A percentile compares a stretch with the other conserved stretches of the same genome.
These are phyloP conservation scores for Boletus subluridellus DNA, from an alignment of 1,284 basidiomycete genomes.

Conservation along the genomic window DNA sequence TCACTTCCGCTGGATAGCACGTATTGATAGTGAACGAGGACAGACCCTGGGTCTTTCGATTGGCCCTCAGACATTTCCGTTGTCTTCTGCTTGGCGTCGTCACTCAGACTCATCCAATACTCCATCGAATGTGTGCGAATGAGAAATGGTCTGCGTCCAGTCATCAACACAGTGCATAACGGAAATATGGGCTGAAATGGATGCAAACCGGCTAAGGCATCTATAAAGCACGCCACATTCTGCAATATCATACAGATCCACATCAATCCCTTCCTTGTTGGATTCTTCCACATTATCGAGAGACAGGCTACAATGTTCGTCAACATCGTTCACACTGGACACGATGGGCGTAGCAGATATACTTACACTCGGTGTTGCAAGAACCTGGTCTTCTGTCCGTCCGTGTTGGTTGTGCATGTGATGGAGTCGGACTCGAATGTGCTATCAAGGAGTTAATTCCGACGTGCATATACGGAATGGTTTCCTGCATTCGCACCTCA, in stretches of 20 bases:
- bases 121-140: neutral
- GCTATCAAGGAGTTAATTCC: neutral
- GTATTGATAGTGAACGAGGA: too few species aligned
- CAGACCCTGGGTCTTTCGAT: neutral
- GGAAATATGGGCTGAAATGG: neutral
- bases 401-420: too few species aligned
- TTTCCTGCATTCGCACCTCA: conserved; percentile 1
- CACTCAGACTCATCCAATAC: neutral
- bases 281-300: too few species aligned
- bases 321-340: too few species aligned
- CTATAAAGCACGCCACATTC: conserved; percentile 1
- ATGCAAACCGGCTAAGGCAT: conserved; percentile 15
- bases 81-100: neutral
- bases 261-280: neutral
- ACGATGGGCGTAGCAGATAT: too few species aligned
- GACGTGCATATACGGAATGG: neutral
- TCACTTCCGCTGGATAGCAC: neutral
- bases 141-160: conserved; percentile 3
- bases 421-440: neutral
- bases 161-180: neutral
- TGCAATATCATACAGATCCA: conserved; percentile 6
- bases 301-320: too few species aligned
- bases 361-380: too few species aligned
- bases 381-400: too few species aligned
- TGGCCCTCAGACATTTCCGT: neutral